These are phyloP conservation scores for Collybiopsis confluens DNA, from an alignment of 768 basidiomycete genomes.

Conservation along the genomic window DNA sequence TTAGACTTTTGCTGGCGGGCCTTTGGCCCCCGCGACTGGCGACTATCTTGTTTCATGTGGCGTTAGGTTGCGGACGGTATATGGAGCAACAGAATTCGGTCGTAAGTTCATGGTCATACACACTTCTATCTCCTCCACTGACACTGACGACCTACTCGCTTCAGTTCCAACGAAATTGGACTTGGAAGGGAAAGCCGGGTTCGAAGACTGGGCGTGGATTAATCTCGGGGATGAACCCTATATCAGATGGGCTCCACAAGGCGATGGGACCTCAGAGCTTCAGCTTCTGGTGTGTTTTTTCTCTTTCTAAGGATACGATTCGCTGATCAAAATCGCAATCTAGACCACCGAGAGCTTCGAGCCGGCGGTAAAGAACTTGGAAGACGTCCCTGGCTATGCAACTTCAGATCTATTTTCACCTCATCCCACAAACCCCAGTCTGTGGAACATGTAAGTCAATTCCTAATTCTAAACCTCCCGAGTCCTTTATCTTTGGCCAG, in stretches of 20 bases:
- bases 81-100: slow-evolving; percentile 22
- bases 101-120: background rate
- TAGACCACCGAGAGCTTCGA: slow-evolving; percentile 24
- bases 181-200: background rate
- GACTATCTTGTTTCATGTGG: slow-evolving; percentile 16
- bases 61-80: slow-evolving; percentile 9
- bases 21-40: slow-evolving; percentile 8
- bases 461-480: background rate
- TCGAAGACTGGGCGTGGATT: slow-evolving; percentile 17
- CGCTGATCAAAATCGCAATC: background rate
- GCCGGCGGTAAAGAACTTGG: slow-evolving; percentile 27
- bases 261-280: slow-evolving; percentile 9
- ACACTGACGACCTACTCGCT: background rate
- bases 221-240: background rate
- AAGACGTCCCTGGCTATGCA: slow-evolving; percentile 31
- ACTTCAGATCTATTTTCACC: slow-evolving; percentile 32
- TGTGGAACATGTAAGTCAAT: slow-evolving; percentile 31
- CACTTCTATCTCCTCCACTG: background rate
- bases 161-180: slow-evolving; percentile 6
- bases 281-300: slow-evolving; percentile 3
- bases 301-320: background rate
- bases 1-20: slow-evolving; percentile 1
- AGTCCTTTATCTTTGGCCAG: slow-evolving; percentile 10
- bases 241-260: slow-evolving; percentile 2
- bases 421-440: slow-evolving; percentile 32